Evolutionary conservation across 164 flowering plant genomes (phyloP), one percentile per base, ranked within the genome.

Genomic region (Macadamia tetraphylla): DNA sequence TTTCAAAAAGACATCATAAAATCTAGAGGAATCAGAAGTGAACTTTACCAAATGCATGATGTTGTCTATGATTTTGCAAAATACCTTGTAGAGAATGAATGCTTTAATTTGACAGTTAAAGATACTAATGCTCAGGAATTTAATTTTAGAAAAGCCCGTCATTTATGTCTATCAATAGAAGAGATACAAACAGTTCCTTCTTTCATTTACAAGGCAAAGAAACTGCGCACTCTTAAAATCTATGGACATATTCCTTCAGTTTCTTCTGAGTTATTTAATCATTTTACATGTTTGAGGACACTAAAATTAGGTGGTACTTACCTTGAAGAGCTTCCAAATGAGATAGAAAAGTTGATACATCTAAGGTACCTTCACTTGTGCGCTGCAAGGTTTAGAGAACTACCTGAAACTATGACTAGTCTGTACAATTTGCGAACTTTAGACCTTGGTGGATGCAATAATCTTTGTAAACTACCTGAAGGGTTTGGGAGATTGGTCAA

Each of bases 321-420:
- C 6, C n/a, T 52, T 17, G 18, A 17, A 17, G 57, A 52, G 18
- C 57, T 52, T 13, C 57, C 17, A 52, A 52, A 13, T 52, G 57
- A 52, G 5, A 17, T 52, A 17, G 57, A 29, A 30, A 9, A n/a
- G 15, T 51, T 80, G 65, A 53, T 67, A 40, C 48, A 80, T 82
- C 83, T 81, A 80, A 58, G 80, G 78, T 17, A 53, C 74, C 48
- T 72, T 42, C 77, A 74, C 46, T 73, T 67, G 46, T 55, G 78
- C 43, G 78, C 23, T 80, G 15, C 60, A 51, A 58, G 46, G 12
- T 8, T 70, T 14, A 2, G 42, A 9, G 29, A 35, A 58, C 46
- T 67, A 30, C 52, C 40, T 6, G 42, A 60, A 57, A 60, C 35
- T 3, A 9, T 29, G 42, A 13, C 9, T 52, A 52, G 14, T 52